Base-by-base conservation (phyloP, 306 rosid species). In the Lagenaria siceraria region DNA sequence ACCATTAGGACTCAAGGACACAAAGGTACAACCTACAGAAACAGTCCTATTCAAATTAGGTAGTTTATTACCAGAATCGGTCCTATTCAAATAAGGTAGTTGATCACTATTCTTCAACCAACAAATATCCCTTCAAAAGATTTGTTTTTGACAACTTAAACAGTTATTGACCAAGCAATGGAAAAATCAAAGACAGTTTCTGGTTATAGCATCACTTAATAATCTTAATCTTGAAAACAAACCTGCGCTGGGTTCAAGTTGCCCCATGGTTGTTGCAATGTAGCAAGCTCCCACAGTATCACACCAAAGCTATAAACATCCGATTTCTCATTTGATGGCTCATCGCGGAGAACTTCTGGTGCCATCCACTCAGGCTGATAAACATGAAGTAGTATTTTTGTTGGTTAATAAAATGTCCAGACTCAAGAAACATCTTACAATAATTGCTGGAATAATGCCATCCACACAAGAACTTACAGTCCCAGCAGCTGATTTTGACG, bases 401-500 rank as follows among this genome's bases (percentile, higher is more conserved):
- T 27, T 9, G 40, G 59, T 27, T 71, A 48, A 70, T 70, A 48
- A 27, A 46, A 48, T 25, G 36, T 48, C 25, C 36, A 71, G 59
- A 69, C 42, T 48, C 59, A 0, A 46, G 22, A 46, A 62, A 62
- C 18, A 64, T 10, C 51, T 52, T 14, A 35, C 21, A 62, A 17
- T 46, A 19, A 43, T 29, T 46, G 1, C 10, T 77, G 64, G 56
- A 18, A 78, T 63, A 48, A 64, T 64, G 21, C 22, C 13, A 52
- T 13, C 7, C 11, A 68, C 33, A 68, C 54, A 38, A 84, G 80
- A 85, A 85, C 98, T 88, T 85, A 96, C 99, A 77, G 99, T 96
- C 79, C 99, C 99, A 76, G 99, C 99, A 52, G 99, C 97, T 66
- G 99, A 92, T 82, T 96, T 96, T 81, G 99, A 89, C 18, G 99